Evolutionary conservation across 257 asterid genomes (phyloP), one percentile per base, ranked within the genome.

Genomic region (Solanum etuberosum): DNA sequence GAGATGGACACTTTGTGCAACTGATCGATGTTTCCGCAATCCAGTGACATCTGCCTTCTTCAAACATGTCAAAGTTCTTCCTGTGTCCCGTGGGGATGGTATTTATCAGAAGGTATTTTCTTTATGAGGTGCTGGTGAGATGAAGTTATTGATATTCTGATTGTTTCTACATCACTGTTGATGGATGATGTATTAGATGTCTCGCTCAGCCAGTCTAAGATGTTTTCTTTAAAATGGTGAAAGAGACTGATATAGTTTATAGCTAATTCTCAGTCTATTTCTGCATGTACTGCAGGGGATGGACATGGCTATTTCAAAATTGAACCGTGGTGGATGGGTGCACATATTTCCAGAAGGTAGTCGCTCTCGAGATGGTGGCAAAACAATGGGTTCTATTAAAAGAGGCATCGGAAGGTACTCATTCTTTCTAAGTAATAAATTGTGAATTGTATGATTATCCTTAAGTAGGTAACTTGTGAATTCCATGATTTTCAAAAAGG

Each of bases 321-420:
- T 96, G 88, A 96, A 96, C 89, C 93, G 92, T 76, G 98, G 98
- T 71, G 97, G 94, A 87, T 96, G 98, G 98, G 98, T 96, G 89
- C 99, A 96, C 93, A 95, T 95, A 89, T 96, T 96, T 88, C 99
- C 99, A 59, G 99, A 96, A 90, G 99, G 99, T 63, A 95, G 97
- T 88, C 99, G 98, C 81, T 96, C 99, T 90, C 96, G 94, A 83
- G 96, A 96, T 91, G 99, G 98, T 87, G 99, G 99, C 32, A 96
- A 90, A 88, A 95, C 93, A 80, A 91, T 96, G 90, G 97, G 96
- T 70, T 88, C 95, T 32, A 89, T 94, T 37, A 96, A 95, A 90
- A 92, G 97, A 89, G 99, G 99, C 89, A 92, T 94, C 59, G 98
- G 96, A 70, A 94, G 99, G 99, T 96, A 89, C 85, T 48, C 12